phyloP scores from a whole-genome alignment of 352 stramenopile species.

The Nothophytophthora sp. region DNA sequence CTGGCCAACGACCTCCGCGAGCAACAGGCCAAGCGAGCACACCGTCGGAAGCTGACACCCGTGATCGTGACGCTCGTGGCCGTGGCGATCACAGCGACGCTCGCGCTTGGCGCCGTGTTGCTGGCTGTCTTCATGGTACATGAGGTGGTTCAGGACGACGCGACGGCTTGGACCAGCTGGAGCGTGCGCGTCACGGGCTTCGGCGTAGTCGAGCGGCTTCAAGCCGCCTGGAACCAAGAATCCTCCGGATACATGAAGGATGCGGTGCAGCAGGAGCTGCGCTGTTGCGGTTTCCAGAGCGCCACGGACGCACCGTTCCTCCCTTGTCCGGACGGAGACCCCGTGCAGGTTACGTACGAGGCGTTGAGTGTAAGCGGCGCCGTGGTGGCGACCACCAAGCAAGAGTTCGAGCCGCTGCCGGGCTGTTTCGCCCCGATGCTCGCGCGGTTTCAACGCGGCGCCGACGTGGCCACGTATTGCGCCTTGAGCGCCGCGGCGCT shows the following conservation, averaged over 20 bases:
- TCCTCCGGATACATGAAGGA: conserved; percentile 42
- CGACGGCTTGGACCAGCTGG: conserved; percentile 59
- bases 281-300: conserved; percentile 64
- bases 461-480: conserved; percentile 45
- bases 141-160: conserved; percentile 51
- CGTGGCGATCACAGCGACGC: conserved; percentile 37
- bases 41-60: conserved; percentile 10
- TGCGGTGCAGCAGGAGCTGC: conserved; percentile 62
- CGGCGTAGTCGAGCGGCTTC: conserved; percentile 51
- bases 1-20: conserved; percentile 55
- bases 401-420: conserved; percentile 46
- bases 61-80: conserved; percentile 20
- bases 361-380: conserved; percentile 60
- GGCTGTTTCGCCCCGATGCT: conserved; percentile 63
- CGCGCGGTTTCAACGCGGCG: conserved; percentile 42
- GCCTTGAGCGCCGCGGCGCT: conserved; percentile 30
- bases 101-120: conserved; percentile 41
- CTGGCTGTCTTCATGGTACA: conserved; percentile 64
- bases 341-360: conserved; percentile 56
- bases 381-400: conserved; percentile 40
- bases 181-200: conserved; percentile 73
- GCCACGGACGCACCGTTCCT: conserved; percentile 41
- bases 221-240: conserved; percentile 46
- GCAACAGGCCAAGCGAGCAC: conserved; percentile 28
- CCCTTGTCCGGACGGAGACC: conserved; percentile 52